A percentile compares a stretch with the other conserved stretches of the same genome.
These are phyloP conservation scores for Holtermannia corniformis DNA, from an alignment of 768 basidiomycete species.

Conservation along the genomic window DNA sequence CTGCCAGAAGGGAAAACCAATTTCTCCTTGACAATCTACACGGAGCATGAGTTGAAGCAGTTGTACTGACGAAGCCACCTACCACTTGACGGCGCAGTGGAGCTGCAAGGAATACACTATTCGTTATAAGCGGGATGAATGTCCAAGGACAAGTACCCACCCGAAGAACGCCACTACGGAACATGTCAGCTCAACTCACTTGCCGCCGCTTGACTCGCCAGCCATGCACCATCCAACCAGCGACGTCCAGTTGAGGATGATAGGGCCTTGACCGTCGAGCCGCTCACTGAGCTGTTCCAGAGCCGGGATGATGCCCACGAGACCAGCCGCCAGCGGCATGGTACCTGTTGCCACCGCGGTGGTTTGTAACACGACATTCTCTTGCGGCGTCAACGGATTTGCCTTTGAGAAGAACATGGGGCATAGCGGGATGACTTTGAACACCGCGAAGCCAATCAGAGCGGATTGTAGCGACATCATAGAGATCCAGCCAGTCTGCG, in stretches of 20 bases:
- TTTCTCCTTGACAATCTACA: slow-evolving; percentile 83
- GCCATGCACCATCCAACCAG: slow-evolving; percentile 79
- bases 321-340: slow-evolving; percentile 46
- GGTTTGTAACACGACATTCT: slow-evolving; percentile 88
- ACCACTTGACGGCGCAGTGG: slow-evolving; percentile 92
- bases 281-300: slow-evolving; percentile 64
- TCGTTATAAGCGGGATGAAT: background rate
- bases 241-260: slow-evolving; percentile 62
- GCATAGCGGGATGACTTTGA: slow-evolving; percentile 44
- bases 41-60: too few relatives aligned
- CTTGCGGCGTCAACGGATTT: slow-evolving; percentile 70
- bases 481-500: slow-evolving; percentile 23
- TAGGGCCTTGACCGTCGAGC: slow-evolving; percentile 65
- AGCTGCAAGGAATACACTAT: slow-evolving; percentile 86
- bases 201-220: slow-evolving; percentile 61
- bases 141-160: slow-evolving; percentile 37
- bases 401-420: slow-evolving; percentile 38
- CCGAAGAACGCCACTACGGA: slow-evolving; percentile 89
- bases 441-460: slow-evolving; percentile 79
- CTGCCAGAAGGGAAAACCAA: slow-evolving; percentile 87
- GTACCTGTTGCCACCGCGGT: slow-evolving; percentile 88
- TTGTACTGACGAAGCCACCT: too few relatives aligned
- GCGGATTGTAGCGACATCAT: slow-evolving; percentile 92
- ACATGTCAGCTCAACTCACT: slow-evolving; percentile 61
- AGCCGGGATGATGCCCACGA: slow-evolving; percentile 90